A percentile compares a stretch with the other conserved stretches of the same genome.
Conservation (phyloP, 1,284 basidiomycete species). For the Puccinia coronata region DNA sequence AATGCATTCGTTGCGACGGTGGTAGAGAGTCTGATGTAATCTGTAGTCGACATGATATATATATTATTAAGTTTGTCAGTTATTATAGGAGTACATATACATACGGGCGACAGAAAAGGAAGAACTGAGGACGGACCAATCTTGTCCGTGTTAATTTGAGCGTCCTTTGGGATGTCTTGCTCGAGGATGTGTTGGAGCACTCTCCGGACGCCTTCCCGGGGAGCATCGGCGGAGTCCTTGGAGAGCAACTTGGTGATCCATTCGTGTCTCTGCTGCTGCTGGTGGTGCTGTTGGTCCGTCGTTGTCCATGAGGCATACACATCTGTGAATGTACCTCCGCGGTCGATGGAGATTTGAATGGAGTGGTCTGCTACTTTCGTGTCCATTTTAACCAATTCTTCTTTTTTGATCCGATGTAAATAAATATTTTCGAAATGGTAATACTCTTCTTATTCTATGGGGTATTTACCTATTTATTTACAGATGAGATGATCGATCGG, state of each 20-base stretch:
- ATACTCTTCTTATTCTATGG: too few relatives aligned
- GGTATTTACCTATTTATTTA: too few relatives aligned
- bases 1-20: slow-evolving; percentile 96
- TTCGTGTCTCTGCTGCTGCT: slow-evolving; percentile 52
- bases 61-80: too few relatives aligned
- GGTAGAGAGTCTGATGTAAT: slow-evolving; percentile 87
- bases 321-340: slow-evolving; percentile 56
- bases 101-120: too few relatives aligned
- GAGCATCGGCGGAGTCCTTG: slow-evolving; percentile 69
- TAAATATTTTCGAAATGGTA: too few relatives aligned
- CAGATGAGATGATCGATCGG: too few relatives aligned
- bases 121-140: slow-evolving; percentile 66
- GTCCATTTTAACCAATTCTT: too few relatives aligned
- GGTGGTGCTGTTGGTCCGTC: slow-evolving; percentile 29
- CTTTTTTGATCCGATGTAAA: too few relatives aligned
- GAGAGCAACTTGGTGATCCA: slow-evolving; percentile 61
- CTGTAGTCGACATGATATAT: too few relatives aligned
- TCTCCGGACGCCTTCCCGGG: slow-evolving; percentile 89
- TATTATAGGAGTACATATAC: too few relatives aligned
- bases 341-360: slow-evolving; percentile 59
- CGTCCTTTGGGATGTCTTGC: slow-evolving; percentile 68
- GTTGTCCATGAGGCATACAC: slow-evolving; percentile 56
- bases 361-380: slow-evolving; percentile 55
- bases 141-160: slow-evolving; percentile 73
- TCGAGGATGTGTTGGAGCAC: slow-evolving; percentile 78